These are phyloP conservation scores for Lonicera japonica DNA, from an alignment of 129 eudicot species.

Conservation along the genomic window DNA sequence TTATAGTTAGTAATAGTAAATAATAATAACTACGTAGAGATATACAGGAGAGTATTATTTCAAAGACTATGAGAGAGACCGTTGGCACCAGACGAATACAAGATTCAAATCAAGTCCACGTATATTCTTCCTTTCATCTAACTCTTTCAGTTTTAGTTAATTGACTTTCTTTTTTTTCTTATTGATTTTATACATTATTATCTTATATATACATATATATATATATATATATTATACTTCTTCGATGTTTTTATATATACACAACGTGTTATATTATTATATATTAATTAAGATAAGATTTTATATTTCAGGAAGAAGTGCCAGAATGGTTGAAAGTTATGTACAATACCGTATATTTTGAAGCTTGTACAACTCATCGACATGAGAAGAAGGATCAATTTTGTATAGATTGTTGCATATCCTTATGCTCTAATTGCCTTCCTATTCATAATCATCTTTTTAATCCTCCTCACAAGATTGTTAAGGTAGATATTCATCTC, in stretches of 20 bases:
- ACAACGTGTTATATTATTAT: constrained; percentile 1
- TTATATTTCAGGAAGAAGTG: constrained; percentile 21
- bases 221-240: no score
- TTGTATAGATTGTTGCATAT: constrained; percentile 28
- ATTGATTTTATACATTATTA: no score
- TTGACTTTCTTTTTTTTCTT: neutral
- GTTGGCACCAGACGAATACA: constrained; percentile 16
- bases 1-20: no score
- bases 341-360: constrained; percentile 19
- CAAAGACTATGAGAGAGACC: constrained; percentile 3
- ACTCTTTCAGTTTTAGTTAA: neutral
- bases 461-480: constrained; percentile 25
- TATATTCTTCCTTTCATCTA: neutral
- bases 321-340: constrained; percentile 37
- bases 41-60: no score
- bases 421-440: constrained; percentile 40
- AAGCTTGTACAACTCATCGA: constrained; percentile 24
- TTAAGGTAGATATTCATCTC: constrained; percentile 18
- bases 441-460: constrained; percentile 18
- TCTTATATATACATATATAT: no score
- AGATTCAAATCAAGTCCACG: neutral
- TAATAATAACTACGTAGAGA: no score
- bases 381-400: constrained; percentile 30
- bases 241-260: no score
- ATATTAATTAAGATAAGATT: neutral